phyloP scores from a whole-genome alignment of 768 basidiomycete species.

The Boletus insuetus region DNA sequence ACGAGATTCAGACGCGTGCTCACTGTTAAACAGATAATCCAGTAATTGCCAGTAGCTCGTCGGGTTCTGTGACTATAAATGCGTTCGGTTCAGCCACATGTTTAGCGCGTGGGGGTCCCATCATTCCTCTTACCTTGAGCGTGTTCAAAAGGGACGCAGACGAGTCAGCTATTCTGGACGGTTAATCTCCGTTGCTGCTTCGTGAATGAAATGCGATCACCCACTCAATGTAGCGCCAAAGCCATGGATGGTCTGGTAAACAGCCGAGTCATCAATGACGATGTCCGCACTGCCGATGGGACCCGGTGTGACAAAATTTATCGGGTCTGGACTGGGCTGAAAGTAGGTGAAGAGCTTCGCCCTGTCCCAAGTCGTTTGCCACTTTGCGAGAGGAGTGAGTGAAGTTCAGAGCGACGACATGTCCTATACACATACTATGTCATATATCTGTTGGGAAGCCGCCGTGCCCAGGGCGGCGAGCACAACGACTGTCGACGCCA shows the following conservation, averaged over 20 bases:
- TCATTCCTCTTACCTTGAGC: constrained; percentile 50
- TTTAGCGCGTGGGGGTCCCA: background rate
- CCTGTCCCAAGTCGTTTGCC: constrained; percentile 49
- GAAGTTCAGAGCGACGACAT: background rate
- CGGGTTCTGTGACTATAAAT: constrained; percentile 45
- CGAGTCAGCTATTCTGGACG: constrained; percentile 55
- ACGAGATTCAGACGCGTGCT: background rate
- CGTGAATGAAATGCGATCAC: constrained; percentile 6
- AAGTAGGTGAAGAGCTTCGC: constrained; percentile 30
- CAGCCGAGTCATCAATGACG: constrained; percentile 48
- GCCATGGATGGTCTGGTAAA: constrained; percentile 64
- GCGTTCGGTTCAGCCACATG: constrained; percentile 2
- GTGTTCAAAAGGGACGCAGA: constrained; percentile 59
- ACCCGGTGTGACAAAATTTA: constrained; percentile 43
- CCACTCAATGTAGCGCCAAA: constrained; percentile 67
- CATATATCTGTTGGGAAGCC: constrained; percentile 52
- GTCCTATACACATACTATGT: constrained; percentile 39
- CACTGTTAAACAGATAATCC: constrained; percentile 52
- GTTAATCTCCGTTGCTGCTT: background rate
- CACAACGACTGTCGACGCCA: constrained; percentile 13
- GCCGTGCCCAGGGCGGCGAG: constrained; percentile 22
- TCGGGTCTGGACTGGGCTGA: constrained; percentile 28
- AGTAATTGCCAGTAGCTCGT: constrained; percentile 59
- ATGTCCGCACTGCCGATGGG: constrained; percentile 60
- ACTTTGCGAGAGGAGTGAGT: constrained; percentile 34